Evolutionary conservation across 495 filamentous ascomycete species (phyloP).

Genomic region (Xylaria venustula): DNA sequence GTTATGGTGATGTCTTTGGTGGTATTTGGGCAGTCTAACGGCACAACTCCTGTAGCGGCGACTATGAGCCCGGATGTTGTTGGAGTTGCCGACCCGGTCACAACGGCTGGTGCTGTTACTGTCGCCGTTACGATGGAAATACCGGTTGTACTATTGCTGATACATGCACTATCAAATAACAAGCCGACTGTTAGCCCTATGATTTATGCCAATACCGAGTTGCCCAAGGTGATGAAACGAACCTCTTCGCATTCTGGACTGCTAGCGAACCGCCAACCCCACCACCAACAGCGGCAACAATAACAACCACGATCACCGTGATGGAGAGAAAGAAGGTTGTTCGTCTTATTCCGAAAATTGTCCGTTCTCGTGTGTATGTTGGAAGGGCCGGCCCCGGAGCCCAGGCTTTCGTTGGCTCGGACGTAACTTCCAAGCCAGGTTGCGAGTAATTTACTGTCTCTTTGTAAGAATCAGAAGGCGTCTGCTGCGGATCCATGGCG

Average conservation of each 20-base stretch:
- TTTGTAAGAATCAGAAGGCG: background rate
- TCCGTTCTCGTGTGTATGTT: conserved; percentile 5
- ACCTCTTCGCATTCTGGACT: conserved; percentile 24
- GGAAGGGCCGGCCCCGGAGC: background rate
- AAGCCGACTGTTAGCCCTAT: background rate
- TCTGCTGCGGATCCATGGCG: background rate
- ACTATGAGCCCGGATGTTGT: conserved; percentile 1
- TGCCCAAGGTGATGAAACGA: background rate
- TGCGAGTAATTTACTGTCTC: background rate
- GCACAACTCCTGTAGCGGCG: conserved; percentile 6
- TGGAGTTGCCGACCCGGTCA: background rate
- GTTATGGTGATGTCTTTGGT: background rate
- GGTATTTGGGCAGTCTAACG: conserved; percentile 17
- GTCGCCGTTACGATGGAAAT: background rate
- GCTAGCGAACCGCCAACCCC: conserved; percentile 25
- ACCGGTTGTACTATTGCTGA: background rate
- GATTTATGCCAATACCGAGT: background rate
- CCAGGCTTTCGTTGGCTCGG: background rate
- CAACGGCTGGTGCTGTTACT: background rate
- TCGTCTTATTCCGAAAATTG: conserved; percentile 18
- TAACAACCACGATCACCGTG: conserved; percentile 19
- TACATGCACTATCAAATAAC: background rate
- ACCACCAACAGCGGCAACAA: conserved; percentile 23
- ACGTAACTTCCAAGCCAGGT: background rate
- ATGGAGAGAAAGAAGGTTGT: conserved; percentile 19